Evolutionary conservation across 2,329 filamentous ascomycete genomes (phyloP).

Genomic region (Microdochium bolleyi): DNA sequence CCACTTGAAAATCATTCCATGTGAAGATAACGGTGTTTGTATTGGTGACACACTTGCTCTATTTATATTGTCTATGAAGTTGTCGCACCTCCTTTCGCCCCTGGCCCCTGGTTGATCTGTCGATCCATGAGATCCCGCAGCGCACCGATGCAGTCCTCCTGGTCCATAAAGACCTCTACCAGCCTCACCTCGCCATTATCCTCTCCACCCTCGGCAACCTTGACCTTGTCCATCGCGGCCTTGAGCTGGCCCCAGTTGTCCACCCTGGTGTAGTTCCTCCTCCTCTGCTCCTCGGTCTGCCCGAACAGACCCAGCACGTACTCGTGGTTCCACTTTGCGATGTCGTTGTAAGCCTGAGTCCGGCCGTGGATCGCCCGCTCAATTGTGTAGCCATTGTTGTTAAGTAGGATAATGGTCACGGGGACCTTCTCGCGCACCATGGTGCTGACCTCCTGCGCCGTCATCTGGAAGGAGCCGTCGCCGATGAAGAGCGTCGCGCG

Average conservation of each 20-base stretch:
- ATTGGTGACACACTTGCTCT: too few relatives aligned
- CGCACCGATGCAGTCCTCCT: constrained; percentile 19
- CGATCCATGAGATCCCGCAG: constrained; percentile 2
- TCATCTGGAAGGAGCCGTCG: constrained; percentile 59
- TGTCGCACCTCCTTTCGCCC: not conserved
- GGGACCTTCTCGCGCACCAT: constrained; percentile 48
- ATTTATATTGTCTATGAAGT: too few relatives aligned
- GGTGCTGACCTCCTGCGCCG: constrained; percentile 56
- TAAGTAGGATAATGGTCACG: constrained; percentile 43
- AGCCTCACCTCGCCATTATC: constrained; percentile 18
- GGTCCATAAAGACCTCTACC: constrained; percentile 22
- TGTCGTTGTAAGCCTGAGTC: constrained; percentile 45
- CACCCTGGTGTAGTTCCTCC: constrained; percentile 24
- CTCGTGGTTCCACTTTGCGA: constrained; percentile 43
- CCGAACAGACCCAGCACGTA: constrained; percentile 40
- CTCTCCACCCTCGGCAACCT: constrained; percentile 15
- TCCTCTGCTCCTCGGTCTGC: constrained; percentile 21
- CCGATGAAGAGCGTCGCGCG: constrained; percentile 52
- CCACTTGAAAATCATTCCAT: too few relatives aligned
- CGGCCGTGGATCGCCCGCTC: constrained; percentile 49
- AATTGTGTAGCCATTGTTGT: constrained; percentile 53
- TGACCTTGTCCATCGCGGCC: constrained; percentile 1
- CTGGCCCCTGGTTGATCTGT: not conserved
- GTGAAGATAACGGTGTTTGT: too few relatives aligned
- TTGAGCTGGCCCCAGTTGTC: constrained; percentile 37